These are phyloP conservation scores for Aureobasidium sp. DNA, from an alignment of 2,329 filamentous ascomycete species.

Conservation along the genomic window DNA sequence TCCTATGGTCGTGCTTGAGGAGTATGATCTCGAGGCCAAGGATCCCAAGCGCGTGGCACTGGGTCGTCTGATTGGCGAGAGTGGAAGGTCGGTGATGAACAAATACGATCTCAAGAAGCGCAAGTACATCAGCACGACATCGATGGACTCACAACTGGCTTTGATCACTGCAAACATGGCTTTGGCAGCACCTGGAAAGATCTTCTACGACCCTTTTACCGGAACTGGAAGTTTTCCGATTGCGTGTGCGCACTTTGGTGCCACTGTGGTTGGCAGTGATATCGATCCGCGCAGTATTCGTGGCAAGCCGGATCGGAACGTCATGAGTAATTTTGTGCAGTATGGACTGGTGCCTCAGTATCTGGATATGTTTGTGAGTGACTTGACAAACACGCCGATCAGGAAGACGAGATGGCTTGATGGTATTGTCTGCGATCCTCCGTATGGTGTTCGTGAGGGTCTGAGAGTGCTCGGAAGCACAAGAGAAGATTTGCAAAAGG, in stretches of 20 bases:
- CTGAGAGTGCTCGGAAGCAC: conserved; percentile 76
- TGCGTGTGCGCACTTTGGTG: conserved; percentile 85
- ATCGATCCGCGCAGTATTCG: conserved; percentile 88
- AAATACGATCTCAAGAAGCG: conserved; percentile 89
- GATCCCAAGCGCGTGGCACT: conserved; percentile 60
- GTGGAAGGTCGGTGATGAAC: conserved; percentile 59
- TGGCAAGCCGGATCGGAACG: conserved; percentile 50
- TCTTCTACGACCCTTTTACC: conserved; percentile 93
- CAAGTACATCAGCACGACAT: conserved; percentile 88
- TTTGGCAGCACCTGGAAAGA: conserved; percentile 69
- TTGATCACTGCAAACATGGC: conserved; percentile 89
- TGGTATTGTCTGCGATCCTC: conserved; percentile 90
- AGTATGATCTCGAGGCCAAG: conserved; percentile 54
- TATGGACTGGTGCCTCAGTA: conserved; percentile 61
- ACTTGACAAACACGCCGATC: conserved; percentile 28
- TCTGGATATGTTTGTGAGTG: conserved; percentile 42
- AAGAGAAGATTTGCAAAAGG: conserved; percentile 46
- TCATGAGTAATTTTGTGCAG: conserved; percentile 70
- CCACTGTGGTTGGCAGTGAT: conserved; percentile 76
- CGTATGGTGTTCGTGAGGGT: conserved; percentile 90
- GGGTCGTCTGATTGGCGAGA: conserved; percentile 61
- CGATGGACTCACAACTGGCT: conserved; percentile 92
- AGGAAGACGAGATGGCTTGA: conserved; percentile 58
- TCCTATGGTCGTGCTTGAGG: conserved; percentile 74
- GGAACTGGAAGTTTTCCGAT: conserved; percentile 91